Percentiles rank a stretch among this genome's conserved stretches.
Conservation (phyloP, 495 filamentous ascomycete species). For the Penicillium soppii region DNA sequence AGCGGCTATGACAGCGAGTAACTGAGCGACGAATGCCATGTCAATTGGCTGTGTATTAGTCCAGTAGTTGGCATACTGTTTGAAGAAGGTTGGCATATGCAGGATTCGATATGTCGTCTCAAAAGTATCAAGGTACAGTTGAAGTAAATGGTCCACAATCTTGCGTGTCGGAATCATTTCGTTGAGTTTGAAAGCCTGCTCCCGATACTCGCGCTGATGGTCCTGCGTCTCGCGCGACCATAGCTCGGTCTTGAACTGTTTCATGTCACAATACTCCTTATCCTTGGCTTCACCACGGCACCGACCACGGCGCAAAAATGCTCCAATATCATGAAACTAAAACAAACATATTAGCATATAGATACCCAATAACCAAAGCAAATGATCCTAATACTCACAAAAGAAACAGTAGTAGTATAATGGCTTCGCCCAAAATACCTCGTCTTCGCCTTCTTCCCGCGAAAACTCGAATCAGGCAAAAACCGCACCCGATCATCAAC, state of each 20-base stretch:
- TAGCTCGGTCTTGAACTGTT: slow-evolving; percentile 30
- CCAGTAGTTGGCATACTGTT: slow-evolving; percentile 55
- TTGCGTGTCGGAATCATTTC: slow-evolving; percentile 49
- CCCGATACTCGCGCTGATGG: slow-evolving; percentile 39
- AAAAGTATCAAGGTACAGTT: slow-evolving; percentile 55
- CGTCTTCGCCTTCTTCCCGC: slow-evolving; percentile 49
- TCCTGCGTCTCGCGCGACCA: slow-evolving; percentile 34
- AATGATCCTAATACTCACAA: slow-evolving; percentile 32
- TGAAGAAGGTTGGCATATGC: slow-evolving; percentile 56
- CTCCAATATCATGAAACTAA: slow-evolving; percentile 48
- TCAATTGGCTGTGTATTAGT: slow-evolving; percentile 28
- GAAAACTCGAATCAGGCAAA: slow-evolving; percentile 37
- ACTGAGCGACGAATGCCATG: slow-evolving; percentile 40
- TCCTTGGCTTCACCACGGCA: slow-evolving; percentile 28
- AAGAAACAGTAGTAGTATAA: slow-evolving; percentile 41
- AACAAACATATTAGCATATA: slow-evolving; percentile 14
- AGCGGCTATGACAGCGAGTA: slow-evolving; percentile 55
- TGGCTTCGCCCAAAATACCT: slow-evolving; percentile 51
- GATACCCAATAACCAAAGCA: neutral
- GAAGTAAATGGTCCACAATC: slow-evolving; percentile 51
- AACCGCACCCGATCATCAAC: slow-evolving; percentile 32
- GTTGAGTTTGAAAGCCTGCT: slow-evolving; percentile 37
- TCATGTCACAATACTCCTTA: slow-evolving; percentile 34
- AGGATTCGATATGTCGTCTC: slow-evolving; percentile 58
- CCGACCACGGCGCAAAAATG: slow-evolving; percentile 41